Evolutionary conservation across 2,329 filamentous ascomycete species (phyloP).

Genomic region (Pseudocercospora pini-densiflorae): DNA sequence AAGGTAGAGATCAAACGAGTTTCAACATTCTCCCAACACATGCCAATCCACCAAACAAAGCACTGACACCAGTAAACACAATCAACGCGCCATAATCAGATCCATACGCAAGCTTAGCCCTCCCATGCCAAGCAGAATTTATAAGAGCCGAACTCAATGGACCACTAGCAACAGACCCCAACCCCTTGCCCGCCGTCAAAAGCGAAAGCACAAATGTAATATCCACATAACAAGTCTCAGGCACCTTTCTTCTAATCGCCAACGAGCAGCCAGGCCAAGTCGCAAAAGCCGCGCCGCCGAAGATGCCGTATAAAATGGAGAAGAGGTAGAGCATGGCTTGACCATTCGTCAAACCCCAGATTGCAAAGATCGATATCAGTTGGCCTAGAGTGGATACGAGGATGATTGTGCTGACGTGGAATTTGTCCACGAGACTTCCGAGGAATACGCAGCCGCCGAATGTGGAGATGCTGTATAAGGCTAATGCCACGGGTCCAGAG

Average conservation of each 20-base stretch:
- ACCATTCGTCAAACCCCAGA: slow-evolving; percentile 53
- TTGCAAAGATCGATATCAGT: slow-evolving; percentile 44
- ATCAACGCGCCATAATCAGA: no score
- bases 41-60: not conserved
- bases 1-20: no score
- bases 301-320: slow-evolving; percentile 47
- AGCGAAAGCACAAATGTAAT: no score
- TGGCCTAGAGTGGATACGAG: slow-evolving; percentile 44
- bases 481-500: slow-evolving; percentile 44
- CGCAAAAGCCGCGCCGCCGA: slow-evolving; percentile 45
- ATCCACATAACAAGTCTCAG: no score
- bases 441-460: slow-evolving; percentile 45
- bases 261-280: slow-evolving; percentile 36
- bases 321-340: slow-evolving; percentile 49
- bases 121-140: not conserved
- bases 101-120: not conserved
- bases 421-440: slow-evolving; percentile 45
- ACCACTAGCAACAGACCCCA: not conserved
- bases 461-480: slow-evolving; percentile 45
- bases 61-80: not conserved
- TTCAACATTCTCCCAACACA: not conserved
- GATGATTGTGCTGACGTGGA: slow-evolving; percentile 46
- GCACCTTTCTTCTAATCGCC: no score
- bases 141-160: not conserved
- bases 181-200: not conserved